A percentile compares a stretch with the other conserved stretches of the same genome.
phyloP scores from a whole-genome alignment of 169 alveolate genomes.

The Theileria annulata region DNA sequence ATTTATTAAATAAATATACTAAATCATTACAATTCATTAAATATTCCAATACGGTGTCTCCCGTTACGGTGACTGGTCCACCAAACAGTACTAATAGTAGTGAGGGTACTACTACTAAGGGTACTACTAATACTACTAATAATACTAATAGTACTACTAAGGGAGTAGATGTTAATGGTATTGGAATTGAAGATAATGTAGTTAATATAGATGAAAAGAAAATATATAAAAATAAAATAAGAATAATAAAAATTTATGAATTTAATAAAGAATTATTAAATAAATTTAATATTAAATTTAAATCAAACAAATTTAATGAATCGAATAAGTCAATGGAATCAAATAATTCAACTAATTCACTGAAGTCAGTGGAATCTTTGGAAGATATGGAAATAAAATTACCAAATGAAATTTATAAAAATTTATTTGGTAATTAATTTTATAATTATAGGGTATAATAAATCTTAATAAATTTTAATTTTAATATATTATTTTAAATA shows the following conservation, averaged over 20 bases:
- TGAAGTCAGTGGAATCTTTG: not conserved
- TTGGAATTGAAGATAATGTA: too few species aligned
- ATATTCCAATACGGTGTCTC: not conserved
- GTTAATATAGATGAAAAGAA: too few species aligned
- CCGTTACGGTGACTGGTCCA: not conserved
- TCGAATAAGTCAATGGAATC: too few species aligned
- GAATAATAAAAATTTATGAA: conserved; percentile 33
- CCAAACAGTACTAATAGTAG: too few species aligned
- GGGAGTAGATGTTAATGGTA: too few species aligned
- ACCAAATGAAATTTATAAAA: conserved; percentile 9
- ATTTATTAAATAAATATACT: conserved; percentile 29
- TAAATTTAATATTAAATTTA: conserved; percentile 35
- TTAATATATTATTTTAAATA: too few species aligned
- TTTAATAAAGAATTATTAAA: conserved; percentile 36
- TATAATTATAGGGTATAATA: not conserved
- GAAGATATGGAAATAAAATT: not conserved
- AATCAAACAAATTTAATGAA: not conserved
- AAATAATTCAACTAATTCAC: too few species aligned
- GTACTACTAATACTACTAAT: too few species aligned
- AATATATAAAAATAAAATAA: conserved; percentile 31
- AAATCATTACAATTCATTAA: conserved; percentile 34
- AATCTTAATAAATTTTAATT: not conserved
- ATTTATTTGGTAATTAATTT: conserved; percentile 15
- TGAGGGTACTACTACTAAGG: too few species aligned
- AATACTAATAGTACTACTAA: too few species aligned